phyloP scores from a whole-genome alignment of 257 asterid species.

The Petunia secreta region DNA sequence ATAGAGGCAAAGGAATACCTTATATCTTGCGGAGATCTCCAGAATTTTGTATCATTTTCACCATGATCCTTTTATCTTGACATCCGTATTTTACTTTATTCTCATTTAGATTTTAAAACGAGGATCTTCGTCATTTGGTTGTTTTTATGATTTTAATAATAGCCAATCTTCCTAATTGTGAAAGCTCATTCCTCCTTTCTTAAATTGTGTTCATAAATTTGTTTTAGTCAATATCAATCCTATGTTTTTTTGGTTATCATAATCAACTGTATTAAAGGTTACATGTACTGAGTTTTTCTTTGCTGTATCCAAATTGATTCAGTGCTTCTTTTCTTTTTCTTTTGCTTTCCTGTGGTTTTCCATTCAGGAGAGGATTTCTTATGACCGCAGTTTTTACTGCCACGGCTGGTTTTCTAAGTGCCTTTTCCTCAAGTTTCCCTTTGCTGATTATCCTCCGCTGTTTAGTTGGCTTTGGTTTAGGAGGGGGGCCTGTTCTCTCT shows the following conservation, averaged over 20 bases:
- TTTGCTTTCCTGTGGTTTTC: neutral
- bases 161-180: neutral
- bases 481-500: conserved; percentile 73
- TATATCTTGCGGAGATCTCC: no score
- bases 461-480: conserved; percentile 74
- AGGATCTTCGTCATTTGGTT: no score
- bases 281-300: neutral
- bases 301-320: conserved; percentile 19
- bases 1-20: no score
- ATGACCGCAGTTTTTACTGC: conserved; percentile 51
- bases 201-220: neutral
- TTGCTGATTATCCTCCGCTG: conserved; percentile 53
- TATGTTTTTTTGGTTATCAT: neutral
- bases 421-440: conserved; percentile 60
- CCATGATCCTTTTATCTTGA: no score
- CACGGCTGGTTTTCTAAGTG: conserved; percentile 64
- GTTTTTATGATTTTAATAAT: neutral
- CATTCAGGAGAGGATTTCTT: conserved; percentile 68
- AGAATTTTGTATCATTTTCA: no score
- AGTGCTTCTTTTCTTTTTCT: conserved; percentile 22
- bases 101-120: no score
- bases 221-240: neutral
- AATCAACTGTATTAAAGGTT: neutral
- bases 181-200: neutral
- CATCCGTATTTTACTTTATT: no score